Base-by-base conservation (phyloP, 371 early-diverging fungal genomes). In the Basidiobolus meristosporus region DNA sequence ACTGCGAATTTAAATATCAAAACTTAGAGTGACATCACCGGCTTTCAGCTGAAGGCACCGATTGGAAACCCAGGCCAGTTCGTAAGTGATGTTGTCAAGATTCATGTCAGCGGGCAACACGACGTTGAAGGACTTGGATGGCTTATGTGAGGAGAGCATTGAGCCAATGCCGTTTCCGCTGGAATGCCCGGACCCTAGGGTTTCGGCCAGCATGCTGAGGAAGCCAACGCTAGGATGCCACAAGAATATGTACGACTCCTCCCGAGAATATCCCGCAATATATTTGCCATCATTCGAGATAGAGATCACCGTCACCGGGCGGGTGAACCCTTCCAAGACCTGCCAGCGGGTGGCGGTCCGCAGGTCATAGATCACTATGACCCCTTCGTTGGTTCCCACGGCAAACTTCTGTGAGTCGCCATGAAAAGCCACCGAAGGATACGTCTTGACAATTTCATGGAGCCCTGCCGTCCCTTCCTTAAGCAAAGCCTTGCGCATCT, bases 241-340 rank as follows among this genome's bases (percentile, higher is more conserved):
- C 17, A 88, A 62, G 19, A 73, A 62, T 1, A 86, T 79, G 3
- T 56, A 67, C 34, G 70, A 65, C 42, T 85, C 84, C 22, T 63
- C 54, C 4, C 76, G 42, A 1, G 81, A 81, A 46, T 76, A 79
- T 0, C 83, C 72, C 0, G 76, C 83, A 31, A 86, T 66, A 1
- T 73, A 59, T 49, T 76, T 77, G 4, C 84, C 87, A 53, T 84
- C 85, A 0, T 70, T 62, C 2, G 87, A 84, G 50, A 83, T 82
- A 6, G 78, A 62, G 1, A 85, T 60, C 0, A 77, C 82, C 1
- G 68, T 61, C 1, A 84, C 68, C 3, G 77, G 48, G 16, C 60
- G 65, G 11, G 58, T 50, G 42, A 79, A 81, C 0, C 87, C 86
- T 54, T 82, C 82, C 7, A 86, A 47, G 14, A 82, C 65, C 12